Conservation (phyloP, 2,329 filamentous ascomycete genomes). For the Cytospora schulzeri region DNA sequence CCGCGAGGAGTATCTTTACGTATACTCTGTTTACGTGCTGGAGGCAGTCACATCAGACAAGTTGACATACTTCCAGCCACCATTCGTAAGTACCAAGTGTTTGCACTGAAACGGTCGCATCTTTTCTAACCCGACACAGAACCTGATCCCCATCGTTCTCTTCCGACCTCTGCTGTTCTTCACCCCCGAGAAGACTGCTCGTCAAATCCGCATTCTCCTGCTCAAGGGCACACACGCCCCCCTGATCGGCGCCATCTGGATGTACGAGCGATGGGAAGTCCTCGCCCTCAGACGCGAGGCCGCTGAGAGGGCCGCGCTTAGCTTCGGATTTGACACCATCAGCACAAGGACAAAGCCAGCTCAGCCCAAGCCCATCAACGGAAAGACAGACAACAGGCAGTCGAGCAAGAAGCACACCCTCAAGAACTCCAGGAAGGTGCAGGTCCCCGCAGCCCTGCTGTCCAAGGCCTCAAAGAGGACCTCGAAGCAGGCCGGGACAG, state of each 20-base stretch:
- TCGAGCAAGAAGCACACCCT: constrained; percentile 20
- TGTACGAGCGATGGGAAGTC: constrained; percentile 17
- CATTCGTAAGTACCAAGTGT: constrained; percentile 10
- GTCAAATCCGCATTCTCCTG: constrained; percentile 15
- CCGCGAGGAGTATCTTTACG: constrained; percentile 22
- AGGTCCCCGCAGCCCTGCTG: constrained; percentile 15
- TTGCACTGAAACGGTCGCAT: neutral
- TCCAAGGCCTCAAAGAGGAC: constrained; percentile 12
- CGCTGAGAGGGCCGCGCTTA: neutral
- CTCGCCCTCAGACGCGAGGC: constrained; percentile 13
- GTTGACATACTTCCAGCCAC: constrained; percentile 22
- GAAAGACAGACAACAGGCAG: neutral
- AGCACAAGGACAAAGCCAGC: neutral
- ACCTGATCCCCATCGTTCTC: constrained; percentile 20
- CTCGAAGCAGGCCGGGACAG: constrained; percentile 4
- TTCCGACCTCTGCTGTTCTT: constrained; percentile 12
- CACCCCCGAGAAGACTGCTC: constrained; percentile 2
- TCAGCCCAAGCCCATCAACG: neutral
- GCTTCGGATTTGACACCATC: constrained; percentile 1
- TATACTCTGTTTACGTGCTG: constrained; percentile 23
- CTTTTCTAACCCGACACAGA: constrained; percentile 2
- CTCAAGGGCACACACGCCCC: constrained; percentile 19
- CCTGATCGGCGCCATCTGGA: constrained; percentile 14
- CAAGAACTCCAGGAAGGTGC: constrained; percentile 1
- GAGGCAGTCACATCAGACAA: constrained; percentile 23